These are phyloP conservation scores for Penicillium macrosclerotiorum DNA, from an alignment of 495 filamentous ascomycete genomes.

Conservation along the genomic window DNA sequence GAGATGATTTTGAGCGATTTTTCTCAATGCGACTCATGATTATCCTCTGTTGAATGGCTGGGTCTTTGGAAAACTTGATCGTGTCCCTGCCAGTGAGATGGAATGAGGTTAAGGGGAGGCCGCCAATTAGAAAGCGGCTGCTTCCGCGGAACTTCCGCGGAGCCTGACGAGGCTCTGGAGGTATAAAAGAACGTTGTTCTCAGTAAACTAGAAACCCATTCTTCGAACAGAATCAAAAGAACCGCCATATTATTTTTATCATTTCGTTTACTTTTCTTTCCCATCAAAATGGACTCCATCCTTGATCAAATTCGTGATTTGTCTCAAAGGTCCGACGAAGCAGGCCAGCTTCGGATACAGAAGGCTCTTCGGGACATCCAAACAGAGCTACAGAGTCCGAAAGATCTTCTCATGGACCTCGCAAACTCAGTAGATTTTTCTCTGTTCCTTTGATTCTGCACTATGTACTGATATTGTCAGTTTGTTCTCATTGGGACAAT, in stretches of 20 bases:
- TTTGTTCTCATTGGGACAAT: slow-evolving; percentile 18
- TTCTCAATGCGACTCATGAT: slow-evolving; percentile 17
- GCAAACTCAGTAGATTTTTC: slow-evolving; percentile 16
- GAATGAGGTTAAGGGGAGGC: not conserved
- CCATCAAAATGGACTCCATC: slow-evolving; percentile 26
- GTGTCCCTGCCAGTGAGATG: no score
- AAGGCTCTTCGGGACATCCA: slow-evolving; percentile 15
- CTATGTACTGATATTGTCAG: slow-evolving; percentile 10
- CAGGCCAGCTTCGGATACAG: slow-evolving; percentile 17
- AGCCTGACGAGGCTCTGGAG: no score
- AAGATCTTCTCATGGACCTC: slow-evolving; percentile 16
- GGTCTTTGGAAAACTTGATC: not conserved
- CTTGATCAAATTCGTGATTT: slow-evolving; percentile 22
- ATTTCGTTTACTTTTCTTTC: not conserved
- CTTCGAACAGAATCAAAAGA: no score
- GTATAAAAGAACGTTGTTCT: slow-evolving; percentile 11
- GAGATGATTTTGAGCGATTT: slow-evolving; percentile 8
- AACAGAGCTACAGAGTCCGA: slow-evolving; percentile 19
- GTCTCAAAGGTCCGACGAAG: slow-evolving; percentile 20
- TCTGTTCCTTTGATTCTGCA: not conserved
- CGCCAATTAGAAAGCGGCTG: slow-evolving; percentile 14
- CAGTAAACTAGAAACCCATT: no score
- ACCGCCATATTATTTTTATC: no score
- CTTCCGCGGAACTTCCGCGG: slow-evolving; percentile 23
- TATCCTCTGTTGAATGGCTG: no score